Base-by-base conservation (phyloP, 1,284 basidiomycete genomes). In the Puccinia sorghi region DNA sequence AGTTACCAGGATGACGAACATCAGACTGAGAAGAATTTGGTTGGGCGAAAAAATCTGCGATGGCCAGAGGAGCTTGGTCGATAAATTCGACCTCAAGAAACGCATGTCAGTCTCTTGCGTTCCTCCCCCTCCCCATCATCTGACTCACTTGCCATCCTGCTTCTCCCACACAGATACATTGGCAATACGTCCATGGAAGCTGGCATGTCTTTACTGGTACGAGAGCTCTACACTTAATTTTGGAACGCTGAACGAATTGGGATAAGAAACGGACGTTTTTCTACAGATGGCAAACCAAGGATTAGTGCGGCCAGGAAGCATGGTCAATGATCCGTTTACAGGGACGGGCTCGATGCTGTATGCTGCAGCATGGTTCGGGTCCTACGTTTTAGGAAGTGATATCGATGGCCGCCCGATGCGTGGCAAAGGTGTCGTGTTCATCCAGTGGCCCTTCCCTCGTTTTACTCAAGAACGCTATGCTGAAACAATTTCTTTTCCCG, bases 161-260 rank as follows among this genome's bases (percentile, higher is more conserved):
- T 59, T 63, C 39, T 66, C 43, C 84, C 4, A 17, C 9, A n/a
- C 64, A 75, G 73, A 66, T 75, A 93, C 84, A 98, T 90, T 84
- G 96, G 97, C 11, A 99, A 97, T 82, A 99, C 97, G 0, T 93
- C 92, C 82, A 99, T 99, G 97, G 95, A 98, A 82, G 90, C 94
- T 0, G 83, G 85, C n/a, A 66, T 83, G 20, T 83, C 83, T 82
- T 82, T 75, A 66, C 43, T 75, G 73, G 73, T 75, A 52, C 46
- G 22, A 71, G 41, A 56, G 37, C 22, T 25, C 25, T n/a, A 2
- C 20, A 82, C 25, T 81, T 80, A 52, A 82, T 84, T 82, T 83
- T 83, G 6, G 79, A 32, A 76, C 46, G 27, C 13, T 17, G 79
- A n/a, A 46, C 13, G 43, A 46, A 46, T 46, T 46, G 43, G 43